Evolutionary conservation across 306 rosid species (phyloP).

Genomic region (Sechiopsis laciniata): DNA sequence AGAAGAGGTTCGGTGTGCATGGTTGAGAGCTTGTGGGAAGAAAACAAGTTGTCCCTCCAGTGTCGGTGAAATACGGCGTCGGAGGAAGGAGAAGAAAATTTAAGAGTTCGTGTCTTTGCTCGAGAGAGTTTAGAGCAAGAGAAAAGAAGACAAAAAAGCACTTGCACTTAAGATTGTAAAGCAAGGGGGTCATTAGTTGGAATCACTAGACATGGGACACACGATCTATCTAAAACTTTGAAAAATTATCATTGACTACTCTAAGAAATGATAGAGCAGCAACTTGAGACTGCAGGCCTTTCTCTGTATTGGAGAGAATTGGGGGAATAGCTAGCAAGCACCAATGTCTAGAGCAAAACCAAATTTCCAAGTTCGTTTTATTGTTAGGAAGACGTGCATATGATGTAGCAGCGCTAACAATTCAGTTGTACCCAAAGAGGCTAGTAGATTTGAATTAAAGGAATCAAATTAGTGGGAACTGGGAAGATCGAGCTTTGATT

Average conservation of each 20-base stretch:
- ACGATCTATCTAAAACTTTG: neutral
- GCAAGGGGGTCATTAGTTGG: neutral
- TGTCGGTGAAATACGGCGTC: too few relatives aligned
- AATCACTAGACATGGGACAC: neutral
- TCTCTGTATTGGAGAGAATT: constrained; percentile 2
- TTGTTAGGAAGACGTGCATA: neutral
- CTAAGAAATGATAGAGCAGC: neutral
- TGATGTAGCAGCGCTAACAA: neutral
- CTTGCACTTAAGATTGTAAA: too few relatives aligned
- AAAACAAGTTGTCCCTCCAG: too few relatives aligned
- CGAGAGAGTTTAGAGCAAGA: too few relatives aligned
- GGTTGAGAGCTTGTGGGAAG: too few relatives aligned
- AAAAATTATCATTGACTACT: neutral
- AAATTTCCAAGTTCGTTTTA: neutral
- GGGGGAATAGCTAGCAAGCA: neutral
- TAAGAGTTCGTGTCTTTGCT: too few relatives aligned
- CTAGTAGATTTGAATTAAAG: neutral
- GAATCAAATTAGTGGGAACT: neutral
- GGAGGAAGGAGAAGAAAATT: too few relatives aligned
- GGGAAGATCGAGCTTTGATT: neutral
- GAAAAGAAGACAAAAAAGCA: too few relatives aligned
- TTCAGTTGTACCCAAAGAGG: neutral
- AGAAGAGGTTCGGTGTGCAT: too few relatives aligned
- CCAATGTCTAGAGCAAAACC: neutral
- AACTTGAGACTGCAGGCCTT: neutral